phyloP scores from a whole-genome alignment of 345 rosid genomes.

The Brassica carinata region DNA sequence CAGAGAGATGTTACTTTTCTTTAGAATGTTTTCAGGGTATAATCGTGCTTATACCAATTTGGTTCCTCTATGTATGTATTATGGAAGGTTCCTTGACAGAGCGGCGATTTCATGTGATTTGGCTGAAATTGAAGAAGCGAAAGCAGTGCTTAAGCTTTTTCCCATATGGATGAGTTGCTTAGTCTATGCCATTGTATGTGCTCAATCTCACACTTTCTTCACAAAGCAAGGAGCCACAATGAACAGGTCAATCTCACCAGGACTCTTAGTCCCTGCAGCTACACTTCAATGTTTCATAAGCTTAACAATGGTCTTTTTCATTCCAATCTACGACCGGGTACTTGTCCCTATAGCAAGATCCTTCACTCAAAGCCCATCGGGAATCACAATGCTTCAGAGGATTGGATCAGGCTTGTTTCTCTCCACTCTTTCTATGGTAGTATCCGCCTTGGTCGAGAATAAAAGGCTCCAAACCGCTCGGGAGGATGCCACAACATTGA shows the following conservation, averaged over 20 bases:
- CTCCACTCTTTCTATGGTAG: no score
- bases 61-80: background rate
- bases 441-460: no score
- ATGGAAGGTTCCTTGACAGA: conserved; percentile 52
- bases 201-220: conserved; percentile 56
- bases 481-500: no score
- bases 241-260: conserved; percentile 47
- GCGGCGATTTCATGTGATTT: conserved; percentile 45
- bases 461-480: no score
- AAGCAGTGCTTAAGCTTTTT: conserved; percentile 43
- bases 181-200: conserved; percentile 46
- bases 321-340: no score
- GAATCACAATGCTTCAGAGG: no score
- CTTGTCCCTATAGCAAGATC: no score
- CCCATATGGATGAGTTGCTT: conserved; percentile 56
- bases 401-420: no score
- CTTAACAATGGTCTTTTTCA: no score
- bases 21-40: background rate
- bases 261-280: conserved; percentile 27
- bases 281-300: no score
- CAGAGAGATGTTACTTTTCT: background rate
- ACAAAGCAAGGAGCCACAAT: conserved; percentile 57
- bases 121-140: conserved; percentile 55
- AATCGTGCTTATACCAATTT: background rate
- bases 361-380: no score